Evolutionary conservation across 495 filamentous ascomycete species (phyloP).

Genomic region (Melanomma pulvis-pyrius): DNA sequence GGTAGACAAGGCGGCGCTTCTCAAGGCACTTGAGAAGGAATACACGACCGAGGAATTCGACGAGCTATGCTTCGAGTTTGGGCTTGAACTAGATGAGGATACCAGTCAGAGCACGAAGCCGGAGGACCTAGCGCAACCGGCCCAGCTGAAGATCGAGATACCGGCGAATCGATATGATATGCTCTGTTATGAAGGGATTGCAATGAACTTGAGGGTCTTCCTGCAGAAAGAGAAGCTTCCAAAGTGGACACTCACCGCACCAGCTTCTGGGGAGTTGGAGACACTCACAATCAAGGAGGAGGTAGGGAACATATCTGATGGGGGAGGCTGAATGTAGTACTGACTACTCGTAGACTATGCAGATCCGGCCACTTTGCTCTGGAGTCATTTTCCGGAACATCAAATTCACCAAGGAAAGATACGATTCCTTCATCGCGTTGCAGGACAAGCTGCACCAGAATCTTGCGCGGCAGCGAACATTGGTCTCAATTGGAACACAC

Average conservation of each 20-base stretch:
- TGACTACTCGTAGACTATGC: conserved; percentile 59
- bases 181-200: conserved; percentile 97
- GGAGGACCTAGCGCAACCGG: conserved; percentile 49
- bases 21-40: conserved; percentile 86
- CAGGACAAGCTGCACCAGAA: conserved; percentile 99
- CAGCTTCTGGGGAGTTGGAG: conserved; percentile 72
- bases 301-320: conserved; percentile 46
- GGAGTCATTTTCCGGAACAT: conserved; percentile 85
- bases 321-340: neutral
- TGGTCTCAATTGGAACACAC: conserved; percentile 96
- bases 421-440: conserved; percentile 95
- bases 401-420: conserved; percentile 85
- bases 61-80: conserved; percentile 97
- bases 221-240: conserved; percentile 70
- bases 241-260: conserved; percentile 72
- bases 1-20: conserved; percentile 93
- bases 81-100: conserved; percentile 96
- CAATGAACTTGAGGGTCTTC: conserved; percentile 95
- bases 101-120: conserved; percentile 48
- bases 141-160: conserved; percentile 97
- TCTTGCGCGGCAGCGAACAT: conserved; percentile 84
- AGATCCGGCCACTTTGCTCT: conserved; percentile 82
- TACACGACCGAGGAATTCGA: conserved; percentile 95
- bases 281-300: conserved; percentile 76
- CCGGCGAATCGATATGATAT: conserved; percentile 99